A percentile compares a stretch with the other conserved stretches of the same genome.
Evolutionary conservation across 2,329 filamentous ascomycete species (phyloP).

Genomic region (Fusarium illudens): DNA sequence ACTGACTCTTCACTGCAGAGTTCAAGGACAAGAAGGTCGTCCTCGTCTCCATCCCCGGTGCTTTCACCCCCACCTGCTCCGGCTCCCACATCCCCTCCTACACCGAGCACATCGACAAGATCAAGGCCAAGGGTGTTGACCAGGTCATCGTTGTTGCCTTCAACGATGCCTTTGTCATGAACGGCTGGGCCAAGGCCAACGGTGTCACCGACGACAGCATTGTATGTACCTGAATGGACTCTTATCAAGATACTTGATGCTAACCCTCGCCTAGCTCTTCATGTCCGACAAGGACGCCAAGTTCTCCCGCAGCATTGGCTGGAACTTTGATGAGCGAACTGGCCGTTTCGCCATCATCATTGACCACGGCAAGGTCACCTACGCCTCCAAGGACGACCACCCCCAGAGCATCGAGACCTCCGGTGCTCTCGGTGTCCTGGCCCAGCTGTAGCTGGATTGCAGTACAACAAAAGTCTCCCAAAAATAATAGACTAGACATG

Average conservation of each 20-base stretch:
- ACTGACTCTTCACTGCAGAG: slow-evolving; percentile 48
- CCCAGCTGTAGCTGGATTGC: slow-evolving; percentile 56
- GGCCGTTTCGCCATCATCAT: slow-evolving; percentile 82
- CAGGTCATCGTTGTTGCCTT: slow-evolving; percentile 80
- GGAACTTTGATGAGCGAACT: slow-evolving; percentile 78
- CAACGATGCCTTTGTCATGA: slow-evolving; percentile 90
- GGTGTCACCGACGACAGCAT: slow-evolving; percentile 73
- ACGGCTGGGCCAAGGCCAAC: slow-evolving; percentile 90
- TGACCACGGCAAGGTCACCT: slow-evolving; percentile 83
- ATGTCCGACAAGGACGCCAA: slow-evolving; percentile 73
- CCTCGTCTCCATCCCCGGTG: slow-evolving; percentile 68
- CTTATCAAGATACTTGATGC: neutral
- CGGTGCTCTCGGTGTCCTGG: slow-evolving; percentile 62
- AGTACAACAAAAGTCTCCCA: neutral
- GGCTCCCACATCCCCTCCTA: slow-evolving; percentile 83
- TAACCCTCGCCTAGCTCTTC: slow-evolving; percentile 66
- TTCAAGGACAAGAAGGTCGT: slow-evolving; percentile 66
- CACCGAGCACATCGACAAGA: slow-evolving; percentile 73
- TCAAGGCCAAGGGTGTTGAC: slow-evolving; percentile 85
- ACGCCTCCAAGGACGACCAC: slow-evolving; percentile 76
- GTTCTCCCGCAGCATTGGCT: slow-evolving; percentile 82
- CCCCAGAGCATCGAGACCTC: slow-evolving; percentile 55
- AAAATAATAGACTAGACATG: slow-evolving; percentile 16
- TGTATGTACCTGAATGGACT: slow-evolving; percentile 48
- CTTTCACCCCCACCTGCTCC: slow-evolving; percentile 89